Base-by-base conservation (phyloP, 176 grass and related monocot genomes). In the Dendrocalamus sinicus region DNA sequence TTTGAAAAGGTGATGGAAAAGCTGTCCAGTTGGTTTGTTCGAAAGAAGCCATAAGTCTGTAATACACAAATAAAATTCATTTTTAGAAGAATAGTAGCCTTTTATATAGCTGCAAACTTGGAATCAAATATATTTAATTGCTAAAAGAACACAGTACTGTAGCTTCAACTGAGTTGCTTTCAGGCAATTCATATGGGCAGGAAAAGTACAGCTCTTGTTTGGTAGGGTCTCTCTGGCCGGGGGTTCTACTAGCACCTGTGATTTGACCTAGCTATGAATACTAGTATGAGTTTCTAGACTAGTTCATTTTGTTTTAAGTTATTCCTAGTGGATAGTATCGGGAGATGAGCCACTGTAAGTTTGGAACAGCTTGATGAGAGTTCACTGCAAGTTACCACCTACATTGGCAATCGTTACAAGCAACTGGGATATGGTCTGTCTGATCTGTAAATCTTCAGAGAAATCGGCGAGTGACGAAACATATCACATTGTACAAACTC, bases 231-330 rank as follows among this genome's bases (percentile, higher is more conserved):
- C 77, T 84, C 72, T 58, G 66, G 14, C 60, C 17, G 40, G 26
- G 11, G 16, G 80, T 75, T 87, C n/a, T 75, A 75, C 39, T 22
- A 80, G 52, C 41, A 80, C 70, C 70, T 46, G 44, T 84, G 44
- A 75, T 81, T 91, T 88, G 89, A 88, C 89, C 70, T 57, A 22
- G 35, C 35, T 63, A 76, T 65, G 6, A 65, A 20, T 87, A 79
- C 81, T 62, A 3, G 70, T 64, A 70, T 52, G 20, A 43, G 70
- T 70, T 76, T 88, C 76, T 76, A 71, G 89, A 88, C 30, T 20
- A 70, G 81, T 81, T 87, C 75, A 73, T 50, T 84, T 69, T 35
- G 62, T 35, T 78, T 78, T 86, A 83, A 77, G 72, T 76, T 20
- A 10, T 77, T 90, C 72, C 68, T 62, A 7, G 37, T 22, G 28